Evolutionary conservation across 1,284 basidiomycete species (phyloP).

Genomic region (Leccinum angustisporum): DNA sequence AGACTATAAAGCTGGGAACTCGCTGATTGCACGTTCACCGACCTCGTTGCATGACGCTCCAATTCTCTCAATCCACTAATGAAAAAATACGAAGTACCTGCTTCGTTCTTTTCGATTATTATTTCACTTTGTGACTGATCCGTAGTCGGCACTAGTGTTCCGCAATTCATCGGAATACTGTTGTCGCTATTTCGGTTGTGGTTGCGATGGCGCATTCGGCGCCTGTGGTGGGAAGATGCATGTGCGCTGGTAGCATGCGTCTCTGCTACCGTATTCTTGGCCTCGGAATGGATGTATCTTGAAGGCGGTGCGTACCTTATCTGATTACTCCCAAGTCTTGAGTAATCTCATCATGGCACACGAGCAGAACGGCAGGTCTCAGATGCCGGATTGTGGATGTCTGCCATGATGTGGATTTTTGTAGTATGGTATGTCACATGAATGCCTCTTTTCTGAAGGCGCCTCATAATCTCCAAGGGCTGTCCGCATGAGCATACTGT

Average conservation of each 20-base stretch:
- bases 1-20: slow-evolving; percentile 12
- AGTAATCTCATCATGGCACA: not conserved
- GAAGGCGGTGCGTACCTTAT: slow-evolving; percentile 14
- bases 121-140: slow-evolving; percentile 7
- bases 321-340: not conserved
- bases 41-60: not conserved
- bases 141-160: slow-evolving; percentile 10
- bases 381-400: slow-evolving; percentile 19
- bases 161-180: slow-evolving; percentile 16
- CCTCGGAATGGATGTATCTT: slow-evolving; percentile 18
- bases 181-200: slow-evolving; percentile 19
- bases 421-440: slow-evolving; percentile 18
- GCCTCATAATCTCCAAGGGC: slow-evolving; percentile 14
- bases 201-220: slow-evolving; percentile 16
- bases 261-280: slow-evolving; percentile 9
- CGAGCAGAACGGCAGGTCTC: slow-evolving; percentile 7
- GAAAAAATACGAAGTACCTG: slow-evolving; percentile 14
- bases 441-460: slow-evolving; percentile 1
- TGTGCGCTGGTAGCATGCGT: slow-evolving; percentile 22
- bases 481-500: slow-evolving; percentile 26
- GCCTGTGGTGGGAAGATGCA: slow-evolving; percentile 26
- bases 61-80: slow-evolving; percentile 16
- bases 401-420: not conserved
- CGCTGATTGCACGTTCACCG: not conserved
- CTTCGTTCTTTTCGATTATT: not conserved